phyloP scores from a whole-genome alignment of 768 basidiomycete species.

The Amanita thiersii region DNA sequence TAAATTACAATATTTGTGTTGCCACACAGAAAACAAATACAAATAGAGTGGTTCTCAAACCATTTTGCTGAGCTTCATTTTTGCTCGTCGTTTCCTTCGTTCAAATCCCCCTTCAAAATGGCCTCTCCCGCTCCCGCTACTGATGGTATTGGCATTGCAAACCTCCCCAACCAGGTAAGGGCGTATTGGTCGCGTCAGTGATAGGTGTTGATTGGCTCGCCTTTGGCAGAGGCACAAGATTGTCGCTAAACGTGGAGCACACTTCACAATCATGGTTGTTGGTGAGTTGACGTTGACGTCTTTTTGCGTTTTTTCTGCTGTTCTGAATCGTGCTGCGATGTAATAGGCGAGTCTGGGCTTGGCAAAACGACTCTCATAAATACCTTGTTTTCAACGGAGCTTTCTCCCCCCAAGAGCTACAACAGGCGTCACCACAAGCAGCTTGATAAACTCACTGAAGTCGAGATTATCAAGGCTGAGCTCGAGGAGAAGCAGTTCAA shows the following conservation, averaged over 20 bases:
- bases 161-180: slow-evolving; percentile 94
- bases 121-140: slow-evolving; percentile 36
- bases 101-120: slow-evolving; percentile 26
- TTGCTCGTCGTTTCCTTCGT: slow-evolving; percentile 15
- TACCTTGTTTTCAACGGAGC: slow-evolving; percentile 97
- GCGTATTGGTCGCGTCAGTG: not conserved
- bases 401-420: slow-evolving; percentile 91
- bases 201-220: slow-evolving; percentile 17
- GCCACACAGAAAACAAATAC: slow-evolving; percentile 17
- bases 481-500: slow-evolving; percentile 99
- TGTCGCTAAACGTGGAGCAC: slow-evolving; percentile 92
- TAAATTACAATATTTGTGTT: not conserved
- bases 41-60: slow-evolving; percentile 26
- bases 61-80: slow-evolving; percentile 20
- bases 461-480: slow-evolving; percentile 99
- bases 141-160: slow-evolving; percentile 90
- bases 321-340: slow-evolving; percentile 6
- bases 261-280: slow-evolving; percentile 99
- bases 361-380: slow-evolving; percentile 98
- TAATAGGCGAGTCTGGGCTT: slow-evolving; percentile 85
- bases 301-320: not conserved
- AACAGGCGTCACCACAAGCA: slow-evolving; percentile 84
- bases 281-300: slow-evolving; percentile 45
- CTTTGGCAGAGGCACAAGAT: slow-evolving; percentile 89
- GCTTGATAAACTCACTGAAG: slow-evolving; percentile 96